Percentiles rank a stretch among this genome's conserved stretches.
phyloP scores from a whole-genome alignment of 495 filamentous ascomycete genomes.

The Podospora comata region DNA sequence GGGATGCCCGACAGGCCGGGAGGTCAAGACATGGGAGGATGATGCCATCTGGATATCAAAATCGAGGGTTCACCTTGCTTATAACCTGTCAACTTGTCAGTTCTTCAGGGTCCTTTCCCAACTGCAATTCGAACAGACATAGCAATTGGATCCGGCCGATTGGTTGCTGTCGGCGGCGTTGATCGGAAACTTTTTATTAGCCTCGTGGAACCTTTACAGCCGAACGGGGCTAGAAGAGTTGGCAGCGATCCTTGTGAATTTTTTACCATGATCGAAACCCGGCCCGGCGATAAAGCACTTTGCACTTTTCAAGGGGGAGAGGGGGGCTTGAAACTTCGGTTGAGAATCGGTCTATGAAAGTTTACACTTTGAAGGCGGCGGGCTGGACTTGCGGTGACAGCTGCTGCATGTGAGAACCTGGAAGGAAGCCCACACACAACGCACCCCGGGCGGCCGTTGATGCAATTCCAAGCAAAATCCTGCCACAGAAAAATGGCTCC shows the following conservation, averaged over 20 bases:
- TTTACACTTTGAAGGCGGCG: no score
- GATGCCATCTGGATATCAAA: neutral
- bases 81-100: neutral
- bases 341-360: neutral
- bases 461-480: conserved; percentile 7
- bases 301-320: neutral
- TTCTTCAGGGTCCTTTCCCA: neutral
- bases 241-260: conserved; percentile 10
- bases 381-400: conserved; percentile 2
- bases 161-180: conserved; percentile 12
- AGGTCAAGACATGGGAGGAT: neutral
- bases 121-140: neutral
- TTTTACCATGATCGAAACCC: neutral
- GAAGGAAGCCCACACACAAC: neutral
- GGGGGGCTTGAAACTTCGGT: neutral
- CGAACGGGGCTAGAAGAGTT: conserved; percentile 26
- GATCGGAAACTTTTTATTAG: conserved; percentile 26
- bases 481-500: conserved; percentile 3
- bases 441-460: neutral
- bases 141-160: conserved; percentile 19
- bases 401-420: conserved; percentile 7
- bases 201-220: conserved; percentile 31
- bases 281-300: neutral
- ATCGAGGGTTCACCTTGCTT: conserved; percentile 3
- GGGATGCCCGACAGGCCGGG: neutral